Percentiles rank a stretch among this genome's conserved stretches.
These are phyloP conservation scores for Peronospora farinosa DNA, from an alignment of 352 stramenopile species.

Conservation along the genomic window DNA sequence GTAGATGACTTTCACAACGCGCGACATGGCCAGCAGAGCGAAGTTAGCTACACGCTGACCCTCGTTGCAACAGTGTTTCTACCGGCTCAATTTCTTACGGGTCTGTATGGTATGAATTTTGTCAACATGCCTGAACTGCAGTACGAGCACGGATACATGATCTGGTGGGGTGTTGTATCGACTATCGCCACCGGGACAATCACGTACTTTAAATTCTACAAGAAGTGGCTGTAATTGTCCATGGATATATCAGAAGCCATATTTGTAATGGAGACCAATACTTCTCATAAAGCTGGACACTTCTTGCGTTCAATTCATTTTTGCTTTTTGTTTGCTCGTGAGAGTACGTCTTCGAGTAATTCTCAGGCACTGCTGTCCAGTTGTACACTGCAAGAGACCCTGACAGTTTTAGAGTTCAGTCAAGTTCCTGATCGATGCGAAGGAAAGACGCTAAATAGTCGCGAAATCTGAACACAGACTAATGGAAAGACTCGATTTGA, in stretches of 20 bases:
- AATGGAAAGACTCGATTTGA: not conserved
- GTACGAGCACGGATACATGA: slow-evolving; percentile 67
- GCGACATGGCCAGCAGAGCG: slow-evolving; percentile 53
- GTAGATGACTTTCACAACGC: slow-evolving; percentile 67
- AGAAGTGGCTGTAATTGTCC: slow-evolving; percentile 53
- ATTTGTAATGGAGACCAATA: slow-evolving; percentile 8
- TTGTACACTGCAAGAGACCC: no score
- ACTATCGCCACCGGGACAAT: slow-evolving; percentile 39
- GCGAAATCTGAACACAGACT: not conserved
- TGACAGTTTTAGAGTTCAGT: no score
- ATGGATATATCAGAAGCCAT: not conserved
- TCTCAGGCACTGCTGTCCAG: not conserved
- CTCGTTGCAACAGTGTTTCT: slow-evolving; percentile 79
- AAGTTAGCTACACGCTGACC: slow-evolving; percentile 77
- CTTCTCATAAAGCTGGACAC: not conserved
- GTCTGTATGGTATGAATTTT: slow-evolving; percentile 88
- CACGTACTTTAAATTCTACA: slow-evolving; percentile 67
- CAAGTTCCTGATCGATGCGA: no score
- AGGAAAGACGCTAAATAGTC: not conserved
- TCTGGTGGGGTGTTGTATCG: slow-evolving; percentile 72
- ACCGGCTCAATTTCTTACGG: slow-evolving; percentile 83
- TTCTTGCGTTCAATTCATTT: not conserved
- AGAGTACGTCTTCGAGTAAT: not conserved
- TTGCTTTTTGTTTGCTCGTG: not conserved
- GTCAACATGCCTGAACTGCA: slow-evolving; percentile 79